A percentile compares a stretch with the other conserved stretches of the same genome.
These are phyloP conservation scores for Cordia subcordata DNA, from an alignment of 257 asterid genomes.

Conservation along the genomic window DNA sequence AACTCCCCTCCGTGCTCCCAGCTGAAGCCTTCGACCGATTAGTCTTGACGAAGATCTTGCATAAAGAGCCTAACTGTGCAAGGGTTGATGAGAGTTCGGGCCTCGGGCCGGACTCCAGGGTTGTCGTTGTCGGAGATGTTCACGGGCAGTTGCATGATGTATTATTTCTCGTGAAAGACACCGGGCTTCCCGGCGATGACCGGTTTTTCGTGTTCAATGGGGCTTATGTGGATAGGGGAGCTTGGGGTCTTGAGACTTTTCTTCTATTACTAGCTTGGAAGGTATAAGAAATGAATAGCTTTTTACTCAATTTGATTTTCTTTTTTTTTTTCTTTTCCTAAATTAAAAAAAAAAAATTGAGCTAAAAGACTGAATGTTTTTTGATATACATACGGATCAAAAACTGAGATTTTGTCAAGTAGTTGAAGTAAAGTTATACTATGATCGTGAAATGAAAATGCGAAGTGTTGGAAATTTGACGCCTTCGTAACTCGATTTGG, in stretches of 20 bases:
- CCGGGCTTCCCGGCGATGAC: slow-evolving; percentile 73
- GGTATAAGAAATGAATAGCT: slow-evolving; percentile 35
- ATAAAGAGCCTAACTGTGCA: slow-evolving; percentile 85
- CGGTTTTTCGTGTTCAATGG: slow-evolving; percentile 91
- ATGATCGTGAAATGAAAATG: too few species aligned
- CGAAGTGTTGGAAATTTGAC: too few species aligned
- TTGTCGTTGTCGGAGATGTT: slow-evolving; percentile 91
- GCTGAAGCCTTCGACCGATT: slow-evolving; percentile 72
- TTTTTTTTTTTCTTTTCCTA: too few species aligned
- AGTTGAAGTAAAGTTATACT: too few species aligned
- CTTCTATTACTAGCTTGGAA: slow-evolving; percentile 84
- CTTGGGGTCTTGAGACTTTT: slow-evolving; percentile 98
- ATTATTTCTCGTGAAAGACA: slow-evolving; percentile 57
- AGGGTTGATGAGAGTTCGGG: slow-evolving; percentile 46
- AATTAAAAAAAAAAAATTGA: too few species aligned
- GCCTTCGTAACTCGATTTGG: too few species aligned
- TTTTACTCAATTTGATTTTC: background rate
- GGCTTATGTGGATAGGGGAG: slow-evolving; percentile 97
- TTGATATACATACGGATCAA: too few species aligned
- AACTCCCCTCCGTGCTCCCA: slow-evolving; percentile 68
- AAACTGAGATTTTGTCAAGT: too few species aligned
- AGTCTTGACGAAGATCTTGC: slow-evolving; percentile 70
- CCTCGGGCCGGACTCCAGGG: slow-evolving; percentile 39
- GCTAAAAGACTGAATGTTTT: too few species aligned
- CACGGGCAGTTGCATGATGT: slow-evolving; percentile 98